These are phyloP conservation scores for Amauroascus verrucosus DNA, from an alignment of 2,329 filamentous ascomycete genomes.

Conservation along the genomic window DNA sequence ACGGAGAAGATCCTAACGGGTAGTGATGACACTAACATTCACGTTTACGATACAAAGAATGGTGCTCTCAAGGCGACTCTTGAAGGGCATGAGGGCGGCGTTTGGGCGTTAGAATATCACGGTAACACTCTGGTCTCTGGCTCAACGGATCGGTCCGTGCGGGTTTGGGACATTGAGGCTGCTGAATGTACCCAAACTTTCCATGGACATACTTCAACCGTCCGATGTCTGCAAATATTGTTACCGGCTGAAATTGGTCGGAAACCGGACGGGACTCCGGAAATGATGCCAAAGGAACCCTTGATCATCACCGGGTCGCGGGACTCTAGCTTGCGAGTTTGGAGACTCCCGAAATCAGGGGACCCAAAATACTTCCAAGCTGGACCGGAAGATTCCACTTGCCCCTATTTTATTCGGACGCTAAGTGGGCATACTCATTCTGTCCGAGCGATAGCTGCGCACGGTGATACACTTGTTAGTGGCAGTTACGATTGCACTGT, in stretches of 20 bases:
- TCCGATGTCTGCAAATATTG: conserved; percentile 88
- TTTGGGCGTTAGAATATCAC: conserved; percentile 95
- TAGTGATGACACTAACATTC: conserved; percentile 93
- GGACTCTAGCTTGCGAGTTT: conserved; percentile 86
- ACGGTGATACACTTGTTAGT: conserved; percentile 91
- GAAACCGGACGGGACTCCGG: conserved; percentile 57
- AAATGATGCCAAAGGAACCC: conserved; percentile 89
- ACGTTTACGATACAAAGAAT: conserved; percentile 95
- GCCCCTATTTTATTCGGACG: conserved; percentile 87
- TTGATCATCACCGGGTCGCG: conserved; percentile 95
- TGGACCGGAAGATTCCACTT: conserved; percentile 63
- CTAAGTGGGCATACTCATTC: conserved; percentile 83
- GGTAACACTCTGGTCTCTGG: conserved; percentile 92
- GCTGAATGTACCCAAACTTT: conserved; percentile 91
- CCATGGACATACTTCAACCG: conserved; percentile 93
- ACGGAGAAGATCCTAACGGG: conserved; percentile 96
- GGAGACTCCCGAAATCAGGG: conserved; percentile 76
- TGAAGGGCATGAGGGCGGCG: conserved; percentile 88
- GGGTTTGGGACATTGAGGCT: conserved; percentile 97
- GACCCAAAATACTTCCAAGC: conserved; percentile 71
- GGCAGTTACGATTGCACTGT: conserved; percentile 95
- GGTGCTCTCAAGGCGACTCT: conserved; percentile 73
- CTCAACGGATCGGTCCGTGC: conserved; percentile 91
- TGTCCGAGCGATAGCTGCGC: conserved; percentile 87
- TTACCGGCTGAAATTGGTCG: conserved; percentile 72